Base-by-base conservation (phyloP, 208 protist species). In the Leishmania lainsoni region DNA sequence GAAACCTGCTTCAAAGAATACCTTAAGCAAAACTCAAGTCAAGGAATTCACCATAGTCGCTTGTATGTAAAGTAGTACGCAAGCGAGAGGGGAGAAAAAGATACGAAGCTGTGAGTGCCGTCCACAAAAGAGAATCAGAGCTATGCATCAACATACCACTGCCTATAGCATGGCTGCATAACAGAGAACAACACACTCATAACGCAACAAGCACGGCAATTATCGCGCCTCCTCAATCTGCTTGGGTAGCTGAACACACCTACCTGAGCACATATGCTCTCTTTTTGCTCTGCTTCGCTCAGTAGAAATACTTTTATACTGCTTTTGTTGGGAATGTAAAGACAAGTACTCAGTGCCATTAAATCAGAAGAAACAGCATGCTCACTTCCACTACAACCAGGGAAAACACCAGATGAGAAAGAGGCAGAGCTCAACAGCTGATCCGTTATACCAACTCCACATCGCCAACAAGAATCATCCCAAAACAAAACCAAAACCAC, bases 401-500 rank as follows among this genome's bases (percentile, higher is more conserved):
- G 56, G 39, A 35, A 49, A 65, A 16, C 39, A 49, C 59, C 20
- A 39, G 9, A 14, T 14, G 16, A 29, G 48, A 58, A 42, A 45
- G 9, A 35, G 52, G 45, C 45, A 32, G 48, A 0, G 72, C 22
- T 76, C 14, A 58, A 61, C 48, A 48, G 8, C 52, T 58, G 22
- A 76, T 42, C 45, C 35, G 12, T 75, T 87, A 97, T 9, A 96
- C n/a, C 5, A 98, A 9, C 59, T 98, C 94, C 3, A 98, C 77
- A 83, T 98, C 94, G 26, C 94, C 93, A 29, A 96, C 84, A 75
- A 98, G 54, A 54, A 94, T 74, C 63, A 96, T 96, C 2, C 80
- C 85, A 29, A 96, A 20, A 49, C 75, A 87, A 79, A 98, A 96
- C 94, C 94, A 98, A 17, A 96, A 79, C 94, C 93, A 96, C 93